A percentile compares a stretch with the other conserved stretches of the same genome.
These are phyloP conservation scores for Hemileia vastatrix DNA, from an alignment of 1,284 basidiomycete species.

Conservation along the genomic window DNA sequence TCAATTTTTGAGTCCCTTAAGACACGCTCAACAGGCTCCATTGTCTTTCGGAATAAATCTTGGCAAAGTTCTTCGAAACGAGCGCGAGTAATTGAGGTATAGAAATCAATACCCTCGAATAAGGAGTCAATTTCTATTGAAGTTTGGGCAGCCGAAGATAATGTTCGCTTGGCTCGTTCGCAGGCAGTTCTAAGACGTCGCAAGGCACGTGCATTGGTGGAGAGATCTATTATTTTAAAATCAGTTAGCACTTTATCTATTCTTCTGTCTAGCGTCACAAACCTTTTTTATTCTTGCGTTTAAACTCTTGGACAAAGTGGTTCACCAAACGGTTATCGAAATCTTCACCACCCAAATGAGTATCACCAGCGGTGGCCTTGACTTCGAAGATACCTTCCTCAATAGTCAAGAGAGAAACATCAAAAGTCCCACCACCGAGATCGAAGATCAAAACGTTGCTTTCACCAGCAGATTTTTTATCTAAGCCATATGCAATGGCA, in stretches of 20 bases:
- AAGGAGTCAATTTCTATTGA: constrained; percentile 98
- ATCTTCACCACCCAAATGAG: constrained; percentile 97
- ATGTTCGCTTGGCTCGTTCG: constrained; percentile 97
- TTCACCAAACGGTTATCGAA: constrained; percentile 98
- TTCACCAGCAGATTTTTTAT: constrained; percentile 73
- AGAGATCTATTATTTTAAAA: constrained; percentile 57
- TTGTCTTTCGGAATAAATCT: constrained; percentile 90
- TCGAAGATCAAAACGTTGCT: constrained; percentile 95
- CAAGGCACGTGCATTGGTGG: constrained; percentile 84
- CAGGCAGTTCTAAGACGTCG: constrained; percentile 95
- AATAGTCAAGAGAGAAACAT: constrained; percentile 94
- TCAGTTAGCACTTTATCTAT: background rate
- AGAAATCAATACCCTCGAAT: constrained; percentile 96
- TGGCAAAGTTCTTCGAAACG: constrained; percentile 98
- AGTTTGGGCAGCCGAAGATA: constrained; percentile 92
- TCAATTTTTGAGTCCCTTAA: constrained; percentile 97
- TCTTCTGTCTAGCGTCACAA: constrained; percentile 33
- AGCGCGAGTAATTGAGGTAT: constrained; percentile 94
- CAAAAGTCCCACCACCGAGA: constrained; percentile 97
- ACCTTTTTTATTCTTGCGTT: constrained; percentile 96
- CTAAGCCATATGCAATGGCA: constrained; percentile 85
- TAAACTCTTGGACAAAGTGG: constrained; percentile 97
- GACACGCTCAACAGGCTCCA: constrained; percentile 98
- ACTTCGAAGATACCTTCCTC: constrained; percentile 99
- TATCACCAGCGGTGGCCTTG: constrained; percentile 98